These are phyloP conservation scores for Martiniozyma asiatica DNA, from an alignment of 1,139 yeast species.

Conservation along the genomic window DNA sequence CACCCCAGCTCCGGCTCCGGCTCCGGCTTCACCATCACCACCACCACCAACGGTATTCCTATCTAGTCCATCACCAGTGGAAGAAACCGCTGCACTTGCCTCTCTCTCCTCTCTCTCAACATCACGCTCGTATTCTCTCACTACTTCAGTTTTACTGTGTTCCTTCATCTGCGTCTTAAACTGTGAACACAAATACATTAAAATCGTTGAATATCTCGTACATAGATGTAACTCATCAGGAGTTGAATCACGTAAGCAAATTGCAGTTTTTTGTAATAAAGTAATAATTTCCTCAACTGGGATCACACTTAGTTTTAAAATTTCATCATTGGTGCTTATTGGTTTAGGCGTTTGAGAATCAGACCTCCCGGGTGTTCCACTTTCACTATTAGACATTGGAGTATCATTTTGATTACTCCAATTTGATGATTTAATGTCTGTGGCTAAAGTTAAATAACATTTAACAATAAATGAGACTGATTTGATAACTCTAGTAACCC, in stretches of 20 bases:
- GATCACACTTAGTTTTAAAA: slow-evolving; percentile 50
- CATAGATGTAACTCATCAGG: slow-evolving; percentile 86
- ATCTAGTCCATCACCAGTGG: no score
- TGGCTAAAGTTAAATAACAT: slow-evolving; percentile 60
- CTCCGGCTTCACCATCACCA: no score
- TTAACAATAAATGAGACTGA: slow-evolving; percentile 87
- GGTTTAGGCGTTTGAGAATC: no score
- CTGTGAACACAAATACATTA: slow-evolving; percentile 69
- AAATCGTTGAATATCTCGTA: slow-evolving; percentile 67
- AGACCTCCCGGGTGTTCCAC: not conserved
- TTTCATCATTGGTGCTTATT: slow-evolving; percentile 26
- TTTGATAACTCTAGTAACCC: slow-evolving; percentile 82
- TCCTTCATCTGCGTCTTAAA: slow-evolving; percentile 33
- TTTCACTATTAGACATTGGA: not conserved
- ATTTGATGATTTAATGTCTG: slow-evolving; percentile 20
- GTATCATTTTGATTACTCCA: no score
- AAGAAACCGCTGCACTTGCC: not conserved
- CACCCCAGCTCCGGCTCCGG: no score
- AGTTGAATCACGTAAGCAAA: slow-evolving; percentile 66
- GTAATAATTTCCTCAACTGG: slow-evolving; percentile 60
- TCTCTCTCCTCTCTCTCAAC: slow-evolving; percentile 11
- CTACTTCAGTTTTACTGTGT: slow-evolving; percentile 10
- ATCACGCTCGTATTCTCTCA: slow-evolving; percentile 20
- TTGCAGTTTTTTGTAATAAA: slow-evolving; percentile 62
- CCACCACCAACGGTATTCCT: no score